Conservation (phyloP, 805 yeast genomes). For the Candida vaughaniae region DNA sequence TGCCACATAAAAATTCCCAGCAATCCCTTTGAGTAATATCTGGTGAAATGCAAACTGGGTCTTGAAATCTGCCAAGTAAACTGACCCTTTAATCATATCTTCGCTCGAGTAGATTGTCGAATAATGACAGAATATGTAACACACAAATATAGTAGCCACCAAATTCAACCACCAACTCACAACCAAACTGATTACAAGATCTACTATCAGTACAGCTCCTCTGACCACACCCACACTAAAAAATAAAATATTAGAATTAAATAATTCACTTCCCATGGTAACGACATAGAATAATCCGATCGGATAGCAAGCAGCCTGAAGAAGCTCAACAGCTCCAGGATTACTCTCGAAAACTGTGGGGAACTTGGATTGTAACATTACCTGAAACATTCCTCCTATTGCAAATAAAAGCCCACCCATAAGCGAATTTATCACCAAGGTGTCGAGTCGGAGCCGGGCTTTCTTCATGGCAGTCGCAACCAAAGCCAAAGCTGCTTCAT, state of each 20-base stretch:
- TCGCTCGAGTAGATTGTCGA: constrained; percentile 48
- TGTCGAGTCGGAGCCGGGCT: constrained; percentile 61
- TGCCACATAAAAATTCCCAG: constrained; percentile 76
- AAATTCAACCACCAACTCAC: constrained; percentile 68
- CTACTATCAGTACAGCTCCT: constrained; percentile 67
- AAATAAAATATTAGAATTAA: constrained; percentile 71
- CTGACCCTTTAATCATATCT: constrained; percentile 47
- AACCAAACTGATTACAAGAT: constrained; percentile 62
- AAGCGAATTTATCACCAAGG: constrained; percentile 60
- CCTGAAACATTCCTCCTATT: constrained; percentile 70
- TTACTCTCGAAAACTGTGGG: constrained; percentile 40
- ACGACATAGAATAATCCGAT: constrained; percentile 76
- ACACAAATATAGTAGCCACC: constrained; percentile 62
- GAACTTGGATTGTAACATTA: constrained; percentile 52
- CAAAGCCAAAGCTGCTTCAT: constrained; percentile 80
- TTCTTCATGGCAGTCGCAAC: constrained; percentile 87
- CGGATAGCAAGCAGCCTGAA: constrained; percentile 65
- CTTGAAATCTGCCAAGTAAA: constrained; percentile 44
- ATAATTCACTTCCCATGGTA: constrained; percentile 71
- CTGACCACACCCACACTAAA: constrained; percentile 68
- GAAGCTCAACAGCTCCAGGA: constrained; percentile 52
- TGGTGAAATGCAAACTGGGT: constrained; percentile 51
- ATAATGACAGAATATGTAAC: constrained; percentile 59
- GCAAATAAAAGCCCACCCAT: constrained; percentile 70
- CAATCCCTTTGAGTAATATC: constrained; percentile 67